These are phyloP conservation scores for Cyclotella sp. DNA, from an alignment of 108 stramenopile genomes.

Conservation along the genomic window DNA sequence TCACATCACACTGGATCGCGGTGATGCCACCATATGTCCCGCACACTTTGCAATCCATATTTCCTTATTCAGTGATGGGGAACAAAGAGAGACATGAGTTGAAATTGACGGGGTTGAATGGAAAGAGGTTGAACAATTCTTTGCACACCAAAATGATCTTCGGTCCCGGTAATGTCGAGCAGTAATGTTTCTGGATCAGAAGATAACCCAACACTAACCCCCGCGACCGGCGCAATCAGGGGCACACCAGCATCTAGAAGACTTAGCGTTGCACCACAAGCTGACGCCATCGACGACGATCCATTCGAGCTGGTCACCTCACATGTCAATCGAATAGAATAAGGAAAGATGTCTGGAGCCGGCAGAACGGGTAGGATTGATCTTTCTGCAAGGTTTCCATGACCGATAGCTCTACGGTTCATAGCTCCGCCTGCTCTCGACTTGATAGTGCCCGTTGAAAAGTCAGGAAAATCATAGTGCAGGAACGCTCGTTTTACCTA, in stretches of 20 bases:
- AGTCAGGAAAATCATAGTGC: conserved; percentile 92
- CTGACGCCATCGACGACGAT: conserved; percentile 83
- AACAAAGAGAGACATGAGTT: not conserved
- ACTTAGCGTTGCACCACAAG: conserved; percentile 78
- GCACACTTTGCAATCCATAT: conserved; percentile 96
- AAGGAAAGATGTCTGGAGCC: conserved; percentile 75
- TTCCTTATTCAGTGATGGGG: conserved; percentile 40
- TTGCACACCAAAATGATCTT: conserved; percentile 50
- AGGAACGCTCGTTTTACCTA: conserved; percentile 64
- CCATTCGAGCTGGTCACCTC: conserved; percentile 90
- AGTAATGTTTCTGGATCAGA: conserved; percentile 55
- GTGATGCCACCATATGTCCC: conserved; percentile 85
- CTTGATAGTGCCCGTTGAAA: conserved; percentile 65
- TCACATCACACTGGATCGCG: conserved; percentile 83
- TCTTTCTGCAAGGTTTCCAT: conserved; percentile 89
- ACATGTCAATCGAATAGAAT: conserved; percentile 79
- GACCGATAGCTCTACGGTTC: conserved; percentile 80
- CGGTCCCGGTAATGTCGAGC: conserved; percentile 91
- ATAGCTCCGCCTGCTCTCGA: conserved; percentile 45
- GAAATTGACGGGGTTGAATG: not conserved
- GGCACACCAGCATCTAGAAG: conserved; percentile 95
- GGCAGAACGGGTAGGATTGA: conserved; percentile 87
- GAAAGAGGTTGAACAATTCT: not conserved
- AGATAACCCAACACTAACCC: conserved; percentile 85
- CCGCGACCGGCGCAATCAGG: conserved; percentile 79